Evolutionary conservation across 192 early-diverging fungal species (phyloP).

Genomic region (Neocallimastix lanati): DNA sequence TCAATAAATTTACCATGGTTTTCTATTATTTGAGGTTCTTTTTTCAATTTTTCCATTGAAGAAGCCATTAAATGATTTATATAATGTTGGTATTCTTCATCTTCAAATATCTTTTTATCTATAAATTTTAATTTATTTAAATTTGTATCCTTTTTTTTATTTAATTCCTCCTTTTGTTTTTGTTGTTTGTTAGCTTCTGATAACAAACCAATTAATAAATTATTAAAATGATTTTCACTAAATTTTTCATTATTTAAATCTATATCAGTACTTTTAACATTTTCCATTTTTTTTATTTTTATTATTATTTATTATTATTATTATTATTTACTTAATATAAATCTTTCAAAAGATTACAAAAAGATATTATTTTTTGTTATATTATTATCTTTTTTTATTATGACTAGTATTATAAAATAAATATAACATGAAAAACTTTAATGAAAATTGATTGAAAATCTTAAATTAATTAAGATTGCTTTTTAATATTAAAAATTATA

Average conservation of each 20-base stretch:
- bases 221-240: neutral
- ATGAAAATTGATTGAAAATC: no score
- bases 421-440: no score
- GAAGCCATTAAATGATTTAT: neutral
- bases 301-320: no score
- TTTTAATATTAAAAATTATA: no score
- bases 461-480: no score
- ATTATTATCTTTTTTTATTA: no score
- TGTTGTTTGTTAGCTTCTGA: neutral
- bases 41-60: neutral
- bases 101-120: neutral
- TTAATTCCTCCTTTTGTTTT: neutral
- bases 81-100: neutral
- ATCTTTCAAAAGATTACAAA: no score
- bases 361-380: no score
- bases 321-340: no score
- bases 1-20: neutral
- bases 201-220: neutral
- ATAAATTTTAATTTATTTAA: neutral
- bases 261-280: neutral
- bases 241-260: neutral
- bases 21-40: neutral
- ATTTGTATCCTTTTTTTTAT: neutral
- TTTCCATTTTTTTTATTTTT: no score
- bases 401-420: no score